phyloP scores from a whole-genome alignment of 805 yeast genomes.

The Lipomyces kockii region DNA sequence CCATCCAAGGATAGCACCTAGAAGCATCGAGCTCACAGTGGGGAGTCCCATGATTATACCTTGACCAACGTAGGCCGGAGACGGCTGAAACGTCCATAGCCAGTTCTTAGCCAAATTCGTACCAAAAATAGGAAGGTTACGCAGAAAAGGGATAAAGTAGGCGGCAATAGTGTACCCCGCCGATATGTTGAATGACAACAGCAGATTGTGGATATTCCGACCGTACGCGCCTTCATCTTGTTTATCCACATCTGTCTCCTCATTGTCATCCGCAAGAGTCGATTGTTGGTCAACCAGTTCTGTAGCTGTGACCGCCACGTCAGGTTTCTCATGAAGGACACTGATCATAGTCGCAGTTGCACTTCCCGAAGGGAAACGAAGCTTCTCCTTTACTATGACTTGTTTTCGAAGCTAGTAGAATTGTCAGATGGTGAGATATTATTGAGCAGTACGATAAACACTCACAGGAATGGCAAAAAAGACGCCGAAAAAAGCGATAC shows the following conservation, averaged over 20 bases:
- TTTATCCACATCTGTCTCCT: constrained; percentile 20
- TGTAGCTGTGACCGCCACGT: constrained; percentile 16
- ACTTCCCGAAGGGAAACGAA: constrained; percentile 92
- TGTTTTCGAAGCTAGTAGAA: constrained; percentile 64
- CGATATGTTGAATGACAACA: constrained; percentile 66
- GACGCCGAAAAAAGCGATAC: constrained; percentile 91
- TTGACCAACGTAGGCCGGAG: constrained; percentile 97
- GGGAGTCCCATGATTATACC: constrained; percentile 97
- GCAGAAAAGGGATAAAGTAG: constrained; percentile 72
- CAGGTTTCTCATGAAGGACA: constrained; percentile 72
- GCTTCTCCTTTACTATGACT: constrained; percentile 82
- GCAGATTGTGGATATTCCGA: constrained; percentile 64
- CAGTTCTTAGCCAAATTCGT: constrained; percentile 59
- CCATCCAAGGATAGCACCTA: constrained; percentile 93
- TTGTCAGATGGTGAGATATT: background rate
- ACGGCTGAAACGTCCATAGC: constrained; percentile 89
- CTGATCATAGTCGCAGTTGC: constrained; percentile 94
- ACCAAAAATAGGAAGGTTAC: constrained; percentile 79
- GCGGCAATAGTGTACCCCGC: constrained; percentile 73
- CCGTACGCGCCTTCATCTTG: constrained; percentile 39
- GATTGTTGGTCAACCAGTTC: constrained; percentile 27
- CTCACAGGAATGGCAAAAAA: constrained; percentile 83
- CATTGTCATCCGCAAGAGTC: constrained; percentile 4
- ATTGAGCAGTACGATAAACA: background rate
- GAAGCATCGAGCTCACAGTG: constrained; percentile 86